These are phyloP conservation scores for Chrysoporthe puriensis DNA, from an alignment of 2,329 filamentous ascomycete genomes.

Conservation along the genomic window DNA sequence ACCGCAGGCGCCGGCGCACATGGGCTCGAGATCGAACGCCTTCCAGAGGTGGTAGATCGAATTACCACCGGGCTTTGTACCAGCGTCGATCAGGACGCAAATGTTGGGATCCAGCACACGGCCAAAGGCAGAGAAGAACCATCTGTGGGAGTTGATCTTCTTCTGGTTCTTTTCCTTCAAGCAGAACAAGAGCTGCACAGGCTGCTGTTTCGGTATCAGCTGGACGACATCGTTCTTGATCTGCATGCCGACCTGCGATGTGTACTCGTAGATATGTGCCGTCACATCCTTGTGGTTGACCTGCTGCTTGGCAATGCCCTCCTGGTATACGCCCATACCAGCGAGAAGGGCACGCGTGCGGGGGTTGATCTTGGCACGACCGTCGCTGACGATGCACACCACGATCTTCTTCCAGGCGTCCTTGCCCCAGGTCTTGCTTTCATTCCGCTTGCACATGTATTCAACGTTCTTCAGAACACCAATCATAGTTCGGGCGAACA, in stretches of 20 bases:
- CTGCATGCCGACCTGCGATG: slow-evolving; percentile 81
- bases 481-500: slow-evolving; percentile 93
- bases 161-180: slow-evolving; percentile 99
- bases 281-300: slow-evolving; percentile 97
- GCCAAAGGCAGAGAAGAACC: slow-evolving; percentile 99
- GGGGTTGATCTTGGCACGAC: slow-evolving; percentile 94
- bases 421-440: slow-evolving; percentile 97
- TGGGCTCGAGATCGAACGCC: slow-evolving; percentile 95
- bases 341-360: slow-evolving; percentile 87
- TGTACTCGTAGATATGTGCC: slow-evolving; percentile 96
- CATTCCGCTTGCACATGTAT: slow-evolving; percentile 92
- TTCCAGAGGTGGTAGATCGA: slow-evolving; percentile 99
- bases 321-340: slow-evolving; percentile 94
- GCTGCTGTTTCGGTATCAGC: slow-evolving; percentile 82
- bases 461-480: slow-evolving; percentile 99
- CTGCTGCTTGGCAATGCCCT: slow-evolving; percentile 97
- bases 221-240: slow-evolving; percentile 89
- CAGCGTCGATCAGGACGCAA: slow-evolving; percentile 93
- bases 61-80: slow-evolving; percentile 89
- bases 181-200: slow-evolving; percentile 96
- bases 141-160: slow-evolving; percentile 99
- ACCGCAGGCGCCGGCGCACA: slow-evolving; percentile 96
- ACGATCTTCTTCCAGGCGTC: slow-evolving; percentile 99
- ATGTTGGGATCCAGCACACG: slow-evolving; percentile 92
- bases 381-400: slow-evolving; percentile 95